phyloP scores from a whole-genome alignment of 169 alveolate species.

The Plasmodium fragile region DNA sequence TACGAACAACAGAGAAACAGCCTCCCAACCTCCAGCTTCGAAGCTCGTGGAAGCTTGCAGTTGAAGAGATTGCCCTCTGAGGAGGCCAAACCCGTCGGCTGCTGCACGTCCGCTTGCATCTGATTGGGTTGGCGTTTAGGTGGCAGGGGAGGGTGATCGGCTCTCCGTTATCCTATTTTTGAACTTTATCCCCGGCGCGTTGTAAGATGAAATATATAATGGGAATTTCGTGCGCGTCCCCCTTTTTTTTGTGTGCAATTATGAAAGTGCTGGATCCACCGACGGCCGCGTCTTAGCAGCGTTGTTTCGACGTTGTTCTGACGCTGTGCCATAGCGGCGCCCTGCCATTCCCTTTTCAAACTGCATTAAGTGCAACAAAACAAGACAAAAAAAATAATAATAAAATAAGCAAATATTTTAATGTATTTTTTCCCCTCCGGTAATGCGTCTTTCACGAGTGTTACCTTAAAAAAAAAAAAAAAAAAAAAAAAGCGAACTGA shows the following conservation, averaged over 20 bases:
- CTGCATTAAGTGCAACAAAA: background rate
- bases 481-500: background rate
- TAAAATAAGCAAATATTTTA: background rate
- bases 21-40: constrained; percentile 54
- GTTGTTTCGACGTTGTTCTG: background rate
- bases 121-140: background rate
- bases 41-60: constrained; percentile 40
- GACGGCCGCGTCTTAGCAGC: background rate
- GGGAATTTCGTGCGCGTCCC: background rate
- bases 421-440: background rate
- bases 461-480: background rate
- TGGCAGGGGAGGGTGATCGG: background rate
- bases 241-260: background rate
- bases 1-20: constrained; percentile 20
- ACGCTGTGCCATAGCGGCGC: background rate
- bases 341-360: background rate
- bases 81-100: constrained; percentile 72
- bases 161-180: background rate
- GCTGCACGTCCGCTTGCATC: constrained; percentile 46
- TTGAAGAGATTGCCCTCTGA: constrained; percentile 74
- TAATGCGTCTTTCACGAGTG: background rate
- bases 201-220: background rate
- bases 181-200: background rate
- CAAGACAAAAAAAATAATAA: background rate
- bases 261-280: background rate